Evolutionary conservation across 768 basidiomycete genomes (phyloP).

Genomic region (Megacollybia marginata): DNA sequence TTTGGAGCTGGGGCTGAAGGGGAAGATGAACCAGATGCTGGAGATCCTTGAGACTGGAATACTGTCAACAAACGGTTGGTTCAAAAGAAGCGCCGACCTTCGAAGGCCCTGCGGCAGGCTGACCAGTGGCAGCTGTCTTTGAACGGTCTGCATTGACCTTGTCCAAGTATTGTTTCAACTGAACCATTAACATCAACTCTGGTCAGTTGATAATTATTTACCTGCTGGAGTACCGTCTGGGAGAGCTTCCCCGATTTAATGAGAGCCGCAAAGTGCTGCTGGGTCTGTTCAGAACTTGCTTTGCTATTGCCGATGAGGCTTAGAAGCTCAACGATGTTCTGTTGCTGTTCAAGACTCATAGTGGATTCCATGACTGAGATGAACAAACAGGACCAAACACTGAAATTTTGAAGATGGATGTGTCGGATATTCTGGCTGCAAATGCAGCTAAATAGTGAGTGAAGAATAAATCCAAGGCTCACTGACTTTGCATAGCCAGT

Average conservation of each 20-base stretch:
- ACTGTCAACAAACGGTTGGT: too few relatives aligned
- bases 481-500: constrained; percentile 38
- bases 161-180: too few relatives aligned
- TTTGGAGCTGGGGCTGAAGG: background rate
- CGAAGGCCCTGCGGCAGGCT: background rate
- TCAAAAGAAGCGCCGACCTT: background rate
- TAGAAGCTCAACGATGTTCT: too few relatives aligned
- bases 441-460: constrained; percentile 68
- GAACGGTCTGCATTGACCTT: too few relatives aligned
- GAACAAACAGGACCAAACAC: too few relatives aligned
- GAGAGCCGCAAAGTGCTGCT: background rate
- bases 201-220: background rate
- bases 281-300: background rate
- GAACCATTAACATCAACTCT: too few relatives aligned
- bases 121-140: too few relatives aligned
- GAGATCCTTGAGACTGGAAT: too few relatives aligned
- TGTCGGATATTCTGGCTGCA: constrained; percentile 69
- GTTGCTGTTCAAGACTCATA: too few relatives aligned
- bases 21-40: too few relatives aligned
- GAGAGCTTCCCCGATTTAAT: background rate
- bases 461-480: background rate
- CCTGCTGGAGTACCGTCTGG: background rate
- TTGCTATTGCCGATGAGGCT: too few relatives aligned
- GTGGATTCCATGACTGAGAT: too few relatives aligned
- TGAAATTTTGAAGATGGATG: constrained; percentile 51